Conservation (phyloP, 345 rosid species). For the Lumnitzera racemosa region DNA sequence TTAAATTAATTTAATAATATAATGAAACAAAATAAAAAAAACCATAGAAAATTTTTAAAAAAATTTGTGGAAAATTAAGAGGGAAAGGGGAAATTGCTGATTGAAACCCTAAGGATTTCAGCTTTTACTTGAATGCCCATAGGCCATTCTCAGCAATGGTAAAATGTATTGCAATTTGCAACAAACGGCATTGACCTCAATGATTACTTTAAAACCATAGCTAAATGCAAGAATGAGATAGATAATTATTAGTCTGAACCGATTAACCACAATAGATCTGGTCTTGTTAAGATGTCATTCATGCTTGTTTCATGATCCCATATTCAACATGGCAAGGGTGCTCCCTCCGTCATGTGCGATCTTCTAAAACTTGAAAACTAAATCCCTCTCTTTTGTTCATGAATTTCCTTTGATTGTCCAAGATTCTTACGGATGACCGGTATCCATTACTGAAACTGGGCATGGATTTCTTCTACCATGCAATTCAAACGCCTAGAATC, state of each 20-base stretch:
- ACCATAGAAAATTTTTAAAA: too few relatives aligned
- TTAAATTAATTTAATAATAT: too few relatives aligned
- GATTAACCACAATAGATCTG: background rate
- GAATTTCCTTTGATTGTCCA: slow-evolving; percentile 16
- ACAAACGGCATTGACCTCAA: slow-evolving; percentile 4
- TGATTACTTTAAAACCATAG: slow-evolving; percentile 13
- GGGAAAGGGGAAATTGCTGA: too few relatives aligned
- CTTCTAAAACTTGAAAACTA: slow-evolving; percentile 46
- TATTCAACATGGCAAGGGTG: slow-evolving; percentile 36
- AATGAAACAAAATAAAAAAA: too few relatives aligned
- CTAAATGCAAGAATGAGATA: slow-evolving; percentile 10
- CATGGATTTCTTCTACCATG: slow-evolving; percentile 32
- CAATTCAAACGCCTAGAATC: slow-evolving; percentile 15
- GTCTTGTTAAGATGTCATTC: slow-evolving; percentile 38
- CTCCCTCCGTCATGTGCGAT: slow-evolving; percentile 30
- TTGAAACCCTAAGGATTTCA: too few relatives aligned
- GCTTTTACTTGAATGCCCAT: too few relatives aligned
- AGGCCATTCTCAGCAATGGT: slow-evolving; percentile 18
- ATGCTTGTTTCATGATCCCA: slow-evolving; percentile 55
- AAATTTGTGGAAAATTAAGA: too few relatives aligned
- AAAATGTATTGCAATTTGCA: background rate
- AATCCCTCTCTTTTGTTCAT: slow-evolving; percentile 38
- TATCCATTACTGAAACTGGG: slow-evolving; percentile 20
- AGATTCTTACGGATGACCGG: slow-evolving; percentile 1
- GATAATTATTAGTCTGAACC: slow-evolving; percentile 28